A percentile compares a stretch with the other conserved stretches of the same genome.
These are phyloP conservation scores for Phoma sp. DNA, from an alignment of 2,329 filamentous ascomycete genomes.

Conservation along the genomic window DNA sequence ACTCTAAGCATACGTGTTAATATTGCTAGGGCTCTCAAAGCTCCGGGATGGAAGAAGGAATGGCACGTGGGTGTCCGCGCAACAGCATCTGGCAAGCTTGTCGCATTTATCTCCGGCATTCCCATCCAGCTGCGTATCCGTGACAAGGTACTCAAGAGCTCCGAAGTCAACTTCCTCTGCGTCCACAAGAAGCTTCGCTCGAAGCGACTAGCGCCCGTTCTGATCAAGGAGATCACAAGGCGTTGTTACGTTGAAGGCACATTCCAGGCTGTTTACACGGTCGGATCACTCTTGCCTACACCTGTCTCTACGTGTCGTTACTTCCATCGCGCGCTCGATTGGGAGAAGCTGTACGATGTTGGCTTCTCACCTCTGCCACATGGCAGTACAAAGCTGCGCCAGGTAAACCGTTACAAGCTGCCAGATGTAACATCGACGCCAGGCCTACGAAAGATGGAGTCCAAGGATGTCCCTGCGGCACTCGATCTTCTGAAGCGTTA, in stretches of 20 bases:
- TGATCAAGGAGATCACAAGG: constrained; percentile 97
- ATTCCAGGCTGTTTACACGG: constrained; percentile 96
- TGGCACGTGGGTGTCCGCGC: constrained; percentile 96
- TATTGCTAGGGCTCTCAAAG: constrained; percentile 78
- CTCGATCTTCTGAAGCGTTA: constrained; percentile 77
- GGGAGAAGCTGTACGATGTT: constrained; percentile 93
- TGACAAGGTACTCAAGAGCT: constrained; percentile 74
- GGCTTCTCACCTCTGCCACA: constrained; percentile 89
- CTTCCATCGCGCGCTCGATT: constrained; percentile 92
- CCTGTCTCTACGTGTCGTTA: constrained; percentile 94
- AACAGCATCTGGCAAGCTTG: constrained; percentile 80
- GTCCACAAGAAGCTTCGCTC: constrained; percentile 97
- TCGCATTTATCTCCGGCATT: constrained; percentile 94
- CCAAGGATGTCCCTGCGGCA: constrained; percentile 78
- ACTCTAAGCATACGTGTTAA: constrained; percentile 9
- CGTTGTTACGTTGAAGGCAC: constrained; percentile 85
- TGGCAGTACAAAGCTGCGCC: constrained; percentile 82
- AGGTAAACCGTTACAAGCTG: constrained; percentile 84
- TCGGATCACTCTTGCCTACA: constrained; percentile 85
- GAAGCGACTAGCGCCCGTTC: constrained; percentile 88
- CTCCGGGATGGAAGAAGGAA: constrained; percentile 89
- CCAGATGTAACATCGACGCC: constrained; percentile 74
- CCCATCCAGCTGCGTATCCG: constrained; percentile 84
- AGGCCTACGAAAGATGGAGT: constrained; percentile 80
- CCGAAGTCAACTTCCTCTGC: constrained; percentile 97